Conservation (phyloP, 768 basidiomycete species). For the Serendipita indica region DNA sequence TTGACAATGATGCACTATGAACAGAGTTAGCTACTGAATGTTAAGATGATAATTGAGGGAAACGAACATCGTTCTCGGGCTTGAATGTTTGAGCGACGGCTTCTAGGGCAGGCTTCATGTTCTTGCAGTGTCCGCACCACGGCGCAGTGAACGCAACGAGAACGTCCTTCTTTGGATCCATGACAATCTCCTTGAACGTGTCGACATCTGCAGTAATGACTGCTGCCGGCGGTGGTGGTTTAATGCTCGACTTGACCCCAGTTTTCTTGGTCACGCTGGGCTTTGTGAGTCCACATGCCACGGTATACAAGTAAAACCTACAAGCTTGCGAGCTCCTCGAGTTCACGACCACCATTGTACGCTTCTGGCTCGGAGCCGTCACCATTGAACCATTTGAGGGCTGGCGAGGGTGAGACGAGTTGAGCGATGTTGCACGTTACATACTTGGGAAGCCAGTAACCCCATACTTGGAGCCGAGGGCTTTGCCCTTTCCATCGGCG, state of each 20-base stretch:
- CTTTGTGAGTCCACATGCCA: neutral
- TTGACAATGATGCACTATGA: constrained; percentile 76
- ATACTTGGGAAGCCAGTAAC: constrained; percentile 78
- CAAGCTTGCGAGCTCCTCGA: constrained; percentile 64
- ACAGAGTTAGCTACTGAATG: neutral
- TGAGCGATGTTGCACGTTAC: constrained; percentile 22
- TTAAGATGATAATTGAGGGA: neutral
- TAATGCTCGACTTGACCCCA: constrained; percentile 76
- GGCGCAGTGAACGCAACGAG: constrained; percentile 72
- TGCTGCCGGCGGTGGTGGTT: constrained; percentile 63
- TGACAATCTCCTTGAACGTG: constrained; percentile 62
- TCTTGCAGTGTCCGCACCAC: constrained; percentile 95
- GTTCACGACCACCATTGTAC: constrained; percentile 67
- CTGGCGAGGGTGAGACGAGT: constrained; percentile 27
- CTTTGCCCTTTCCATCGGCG: constrained; percentile 73
- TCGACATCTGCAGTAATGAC: constrained; percentile 49
- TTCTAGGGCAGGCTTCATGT: constrained; percentile 73
- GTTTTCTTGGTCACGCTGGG: constrained; percentile 57
- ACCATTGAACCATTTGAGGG: constrained; percentile 80
- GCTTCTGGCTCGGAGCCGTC: constrained; percentile 45
- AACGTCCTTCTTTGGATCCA: constrained; percentile 62
- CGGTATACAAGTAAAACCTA: constrained; percentile 26
- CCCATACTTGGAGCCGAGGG: constrained; percentile 56
- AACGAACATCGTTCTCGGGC: constrained; percentile 52
- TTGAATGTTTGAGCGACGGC: constrained; percentile 70